These are phyloP conservation scores for Schizonepeta tenuifolia DNA, from an alignment of 257 asterid genomes.

Conservation along the genomic window DNA sequence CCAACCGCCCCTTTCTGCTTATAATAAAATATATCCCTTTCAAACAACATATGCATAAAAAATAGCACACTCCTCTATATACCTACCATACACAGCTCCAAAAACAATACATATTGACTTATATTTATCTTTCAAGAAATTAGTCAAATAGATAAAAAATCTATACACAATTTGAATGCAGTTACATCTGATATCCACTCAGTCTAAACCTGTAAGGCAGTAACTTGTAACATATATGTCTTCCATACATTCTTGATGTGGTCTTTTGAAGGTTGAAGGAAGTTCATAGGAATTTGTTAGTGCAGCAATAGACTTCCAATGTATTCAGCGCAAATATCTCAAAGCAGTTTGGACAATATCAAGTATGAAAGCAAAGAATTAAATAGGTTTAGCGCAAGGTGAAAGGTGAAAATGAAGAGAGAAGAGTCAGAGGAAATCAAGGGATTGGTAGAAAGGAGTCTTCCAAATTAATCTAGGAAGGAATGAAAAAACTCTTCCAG, in stretches of 20 bases:
- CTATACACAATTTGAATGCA: neutral
- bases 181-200: neutral
- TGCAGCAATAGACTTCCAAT: neutral
- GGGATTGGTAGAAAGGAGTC: neutral
- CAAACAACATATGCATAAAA: slow-evolving; percentile 5
- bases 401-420: neutral
- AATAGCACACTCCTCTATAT: neutral
- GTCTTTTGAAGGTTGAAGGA: neutral
- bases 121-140: neutral
- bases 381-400: neutral
- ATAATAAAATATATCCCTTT: neutral
- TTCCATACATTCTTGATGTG: neutral
- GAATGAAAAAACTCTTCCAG: neutral
- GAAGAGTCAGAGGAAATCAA: neutral
- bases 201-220: neutral
- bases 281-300: neutral
- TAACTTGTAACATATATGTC: slow-evolving; percentile 1
- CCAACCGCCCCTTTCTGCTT: neutral
- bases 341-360: neutral
- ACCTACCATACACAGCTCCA: neutral
- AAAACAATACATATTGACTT: neutral
- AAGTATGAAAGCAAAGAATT: neutral
- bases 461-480: neutral
- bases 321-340: neutral
- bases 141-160: neutral